A percentile compares a stretch with the other conserved stretches of the same genome.
Evolutionary conservation across 176 grass and related monocot species (phyloP).

Genomic region (Zoysia pacifica): DNA sequence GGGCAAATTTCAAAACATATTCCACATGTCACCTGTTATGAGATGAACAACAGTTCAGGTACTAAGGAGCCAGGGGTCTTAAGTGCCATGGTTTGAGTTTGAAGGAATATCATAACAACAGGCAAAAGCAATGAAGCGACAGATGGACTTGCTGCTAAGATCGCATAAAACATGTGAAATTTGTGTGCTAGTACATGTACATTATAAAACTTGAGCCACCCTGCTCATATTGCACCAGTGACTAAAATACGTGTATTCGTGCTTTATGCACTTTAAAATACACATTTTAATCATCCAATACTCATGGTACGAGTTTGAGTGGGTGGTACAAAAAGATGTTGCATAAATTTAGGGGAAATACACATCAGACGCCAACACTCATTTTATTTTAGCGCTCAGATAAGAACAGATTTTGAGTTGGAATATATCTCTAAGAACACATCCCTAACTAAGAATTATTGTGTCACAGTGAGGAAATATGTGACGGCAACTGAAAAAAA

Average conservation of each 20-base stretch:
- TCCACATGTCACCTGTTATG: slow-evolving; percentile 85
- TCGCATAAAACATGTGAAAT: slow-evolving; percentile 7
- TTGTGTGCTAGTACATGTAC: slow-evolving; percentile 2
- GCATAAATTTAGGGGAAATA: too few relatives aligned
- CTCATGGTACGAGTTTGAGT: too few relatives aligned
- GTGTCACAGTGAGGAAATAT: slow-evolving; percentile 6
- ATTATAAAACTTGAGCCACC: not conserved
- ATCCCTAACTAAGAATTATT: not conserved
- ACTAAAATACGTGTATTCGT: too few relatives aligned
- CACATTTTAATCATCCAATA: too few relatives aligned
- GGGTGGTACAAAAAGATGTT: too few relatives aligned
- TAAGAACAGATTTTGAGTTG: not conserved
- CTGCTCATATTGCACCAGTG: too few relatives aligned
- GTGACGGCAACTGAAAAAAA: slow-evolving; percentile 35
- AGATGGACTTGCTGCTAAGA: slow-evolving; percentile 13
- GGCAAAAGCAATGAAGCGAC: slow-evolving; percentile 19
- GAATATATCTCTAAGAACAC: not conserved
- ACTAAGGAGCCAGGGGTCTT: not conserved
- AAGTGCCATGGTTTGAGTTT: not conserved
- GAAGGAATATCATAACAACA: slow-evolving; percentile 1
- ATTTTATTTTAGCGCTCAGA: slow-evolving; percentile 2
- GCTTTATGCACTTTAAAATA: too few relatives aligned
- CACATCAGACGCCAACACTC: not conserved
- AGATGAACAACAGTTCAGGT: slow-evolving; percentile 27
- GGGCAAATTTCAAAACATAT: slow-evolving; percentile 96